Conservation (phyloP, 352 stramenopile genomes). For the Thalassiosira sp. region DNA sequence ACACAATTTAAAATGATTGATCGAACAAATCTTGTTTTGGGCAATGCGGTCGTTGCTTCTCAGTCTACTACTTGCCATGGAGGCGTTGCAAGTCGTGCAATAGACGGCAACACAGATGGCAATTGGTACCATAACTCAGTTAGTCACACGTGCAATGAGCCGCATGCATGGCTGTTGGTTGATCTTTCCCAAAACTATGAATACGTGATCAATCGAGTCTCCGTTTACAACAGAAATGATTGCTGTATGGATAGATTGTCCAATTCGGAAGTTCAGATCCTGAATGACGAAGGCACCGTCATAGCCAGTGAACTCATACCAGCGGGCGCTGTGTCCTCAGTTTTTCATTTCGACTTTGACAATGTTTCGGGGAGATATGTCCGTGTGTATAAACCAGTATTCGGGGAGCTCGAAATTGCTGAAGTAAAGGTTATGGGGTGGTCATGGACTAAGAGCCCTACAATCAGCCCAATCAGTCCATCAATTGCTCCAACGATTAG, state of each 20-base stretch:
- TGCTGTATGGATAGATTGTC: constrained; percentile 5
- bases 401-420: constrained; percentile 12
- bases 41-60: constrained; percentile 11
- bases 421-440: constrained; percentile 26
- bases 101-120: constrained; percentile 21
- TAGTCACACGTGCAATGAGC: constrained; percentile 11
- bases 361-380: constrained; percentile 7
- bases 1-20: neutral
- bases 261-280: neutral
- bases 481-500: no score
- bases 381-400: neutral
- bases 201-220: constrained; percentile 2
- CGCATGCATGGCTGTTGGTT: neutral
- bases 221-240: constrained; percentile 3
- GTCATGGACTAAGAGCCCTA: neutral
- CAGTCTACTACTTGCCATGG: constrained; percentile 10
- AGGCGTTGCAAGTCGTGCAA: constrained; percentile 14
- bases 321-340: no score
- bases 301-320: neutral
- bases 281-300: neutral
- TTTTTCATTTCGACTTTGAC: neutral
- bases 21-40: neutral
- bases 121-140: neutral
- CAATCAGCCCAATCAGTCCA: no score
- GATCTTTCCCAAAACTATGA: neutral